Conservation (phyloP, 1,284 basidiomycete species). For the Pisolithus thermaeus region DNA sequence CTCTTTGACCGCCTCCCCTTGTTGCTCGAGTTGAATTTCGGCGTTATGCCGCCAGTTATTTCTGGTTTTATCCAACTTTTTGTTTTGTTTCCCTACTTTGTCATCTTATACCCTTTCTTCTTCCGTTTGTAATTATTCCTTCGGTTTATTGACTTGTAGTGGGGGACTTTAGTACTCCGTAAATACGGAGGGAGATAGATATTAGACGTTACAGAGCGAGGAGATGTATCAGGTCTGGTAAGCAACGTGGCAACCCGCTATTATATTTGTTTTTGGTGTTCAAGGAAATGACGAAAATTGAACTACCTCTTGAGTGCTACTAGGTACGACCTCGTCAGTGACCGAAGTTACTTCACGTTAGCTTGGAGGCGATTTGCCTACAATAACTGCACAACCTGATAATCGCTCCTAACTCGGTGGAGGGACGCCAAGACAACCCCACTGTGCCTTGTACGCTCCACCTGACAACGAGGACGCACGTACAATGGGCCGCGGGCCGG, state of each 20-base stretch:
- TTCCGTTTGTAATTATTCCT: conserved; percentile 3
- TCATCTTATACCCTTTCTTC: conserved; percentile 21
- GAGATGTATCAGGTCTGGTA: not conserved
- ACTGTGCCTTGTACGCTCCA: too few relatives aligned
- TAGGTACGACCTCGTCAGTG: too few relatives aligned
- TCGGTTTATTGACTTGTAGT: conserved; percentile 10
- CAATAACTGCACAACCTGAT: too few relatives aligned
- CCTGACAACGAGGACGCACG: too few relatives aligned
- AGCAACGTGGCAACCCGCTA: not conserved
- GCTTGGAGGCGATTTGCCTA: too few relatives aligned
- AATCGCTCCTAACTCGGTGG: too few relatives aligned
- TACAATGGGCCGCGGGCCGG: too few relatives aligned
- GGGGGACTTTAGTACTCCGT: conserved; percentile 24
- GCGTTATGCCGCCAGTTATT: not conserved
- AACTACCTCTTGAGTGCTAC: too few relatives aligned
- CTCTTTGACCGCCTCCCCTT: not conserved
- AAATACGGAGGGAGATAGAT: conserved; percentile 18
- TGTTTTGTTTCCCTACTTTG: not conserved
- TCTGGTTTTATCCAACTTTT: not conserved
- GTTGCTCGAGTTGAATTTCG: not conserved
- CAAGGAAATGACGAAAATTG: not conserved
- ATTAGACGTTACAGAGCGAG: not conserved
- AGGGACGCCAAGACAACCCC: too few relatives aligned
- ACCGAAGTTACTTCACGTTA: too few relatives aligned
- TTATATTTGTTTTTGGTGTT: not conserved